Evolutionary conservation across 257 asterid species (phyloP), one percentile per base, ranked within the genome.

Genomic region (Leptodermis oblonga): DNA sequence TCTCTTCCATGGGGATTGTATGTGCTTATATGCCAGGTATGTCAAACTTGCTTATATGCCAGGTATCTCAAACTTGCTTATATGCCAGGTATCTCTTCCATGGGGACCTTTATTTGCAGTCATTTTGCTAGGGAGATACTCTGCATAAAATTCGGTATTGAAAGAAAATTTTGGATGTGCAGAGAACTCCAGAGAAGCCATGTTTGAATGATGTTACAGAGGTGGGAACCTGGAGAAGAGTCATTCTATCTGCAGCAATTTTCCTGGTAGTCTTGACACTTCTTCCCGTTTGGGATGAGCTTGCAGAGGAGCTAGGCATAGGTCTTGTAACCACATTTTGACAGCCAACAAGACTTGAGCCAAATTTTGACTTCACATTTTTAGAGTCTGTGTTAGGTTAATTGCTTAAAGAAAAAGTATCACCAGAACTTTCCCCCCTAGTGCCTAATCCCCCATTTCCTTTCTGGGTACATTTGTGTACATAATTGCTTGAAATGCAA

Each of bases 1-100:
- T 88, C 99, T 33, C 97, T 93, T 74, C 99, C 97, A 9, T 93
- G 99, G 99, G 99, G 97, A 75, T 79, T 93, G 55, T 93, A 90
- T n/a, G 96, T 93, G 79, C 90, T 93, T 77, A 73, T 93, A 76
- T 93, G 99, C 77, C 99, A 93, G 95, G 98, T 93, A 84, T 17
- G 67, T 51, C 15, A 45, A 65, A n/a, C 59, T 10, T 65, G 8
- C 23, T 52, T 5, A n/a, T 93, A 76, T 93, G 99, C 77, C 99
- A 93, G 95, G 98, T 93, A 84, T 17, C 65, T 51, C 15, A 45
- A 65, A n/a, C 59, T 10, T 65, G 8, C 23, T 52, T 5, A n/a
- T n/a, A n/a, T n/a, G n/a, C n/a, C n/a, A n/a, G n/a, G n/a, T n/a
- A n/a, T n/a, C n/a, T n/a, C n/a, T 52, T 52, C 5, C 4, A n/a